Conservation (phyloP, 495 filamentous ascomycete species). For the Neohortaea acidophila region DNA sequence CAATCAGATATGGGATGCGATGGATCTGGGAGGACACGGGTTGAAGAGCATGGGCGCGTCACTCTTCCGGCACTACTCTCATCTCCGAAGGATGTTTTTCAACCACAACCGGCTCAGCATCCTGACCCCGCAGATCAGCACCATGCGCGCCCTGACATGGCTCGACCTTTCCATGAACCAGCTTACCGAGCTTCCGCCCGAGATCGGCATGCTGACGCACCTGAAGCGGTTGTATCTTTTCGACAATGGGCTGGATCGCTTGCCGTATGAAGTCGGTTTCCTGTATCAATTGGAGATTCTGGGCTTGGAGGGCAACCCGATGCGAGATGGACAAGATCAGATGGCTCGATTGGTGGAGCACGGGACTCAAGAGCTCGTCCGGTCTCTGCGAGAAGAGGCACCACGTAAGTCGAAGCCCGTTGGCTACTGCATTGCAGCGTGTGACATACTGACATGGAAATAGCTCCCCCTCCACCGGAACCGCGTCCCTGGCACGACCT, state of each 20-base stretch:
- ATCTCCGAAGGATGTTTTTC: constrained; percentile 79
- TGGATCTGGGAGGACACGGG: constrained; percentile 90
- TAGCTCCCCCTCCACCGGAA: constrained; percentile 59
- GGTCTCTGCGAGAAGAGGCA: constrained; percentile 63
- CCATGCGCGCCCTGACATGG: constrained; percentile 57
- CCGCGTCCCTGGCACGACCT: constrained; percentile 51
- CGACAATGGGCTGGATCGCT: constrained; percentile 67
- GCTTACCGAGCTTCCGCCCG: constrained; percentile 65
- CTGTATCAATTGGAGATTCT: constrained; percentile 74
- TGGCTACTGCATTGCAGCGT: background rate
- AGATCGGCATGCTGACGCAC: constrained; percentile 90
- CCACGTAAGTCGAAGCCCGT: constrained; percentile 41
- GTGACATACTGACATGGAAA: constrained; percentile 2
- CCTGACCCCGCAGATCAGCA: constrained; percentile 63
- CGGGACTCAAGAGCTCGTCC: constrained; percentile 72
- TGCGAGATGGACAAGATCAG: constrained; percentile 49
- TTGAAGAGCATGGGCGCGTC: constrained; percentile 60
- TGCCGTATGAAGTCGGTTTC: constrained; percentile 78
- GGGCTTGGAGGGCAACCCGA: constrained; percentile 82
- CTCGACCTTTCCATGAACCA: constrained; percentile 84
- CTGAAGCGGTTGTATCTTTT: constrained; percentile 67
- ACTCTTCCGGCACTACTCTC: constrained; percentile 65
- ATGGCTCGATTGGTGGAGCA: constrained; percentile 48
- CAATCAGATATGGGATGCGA: constrained; percentile 71
- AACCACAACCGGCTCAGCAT: constrained; percentile 73